Evolutionary conservation across 148 eudicot genomes (phyloP), one percentile per base, ranked within the genome.

Genomic region (Arctostaphylos glauca): DNA sequence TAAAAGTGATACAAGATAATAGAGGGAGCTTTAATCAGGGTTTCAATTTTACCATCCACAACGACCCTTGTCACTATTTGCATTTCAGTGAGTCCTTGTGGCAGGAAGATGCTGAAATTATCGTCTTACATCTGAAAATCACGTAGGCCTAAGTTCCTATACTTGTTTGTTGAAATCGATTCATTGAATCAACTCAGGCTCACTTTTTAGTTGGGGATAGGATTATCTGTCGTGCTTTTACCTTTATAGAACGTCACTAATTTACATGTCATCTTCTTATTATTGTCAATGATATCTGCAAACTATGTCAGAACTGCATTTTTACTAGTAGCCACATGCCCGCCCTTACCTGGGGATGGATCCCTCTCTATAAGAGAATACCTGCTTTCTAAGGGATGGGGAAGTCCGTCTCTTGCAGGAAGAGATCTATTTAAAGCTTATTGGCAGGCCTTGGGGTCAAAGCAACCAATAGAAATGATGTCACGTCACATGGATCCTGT

Each of bases 81-180:
- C 71, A 25, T 43, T 2, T 31, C 71, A 25, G 6, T 66, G 43
- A 23, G 31, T 60, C 66, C 25, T 10, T 59, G 9, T 60, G n/a
- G 66, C 66, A 60, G 66, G 66, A 60, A 60, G 66, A n/a, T 60
- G 66, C 66, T 60, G 10, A n/a, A 60, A 19, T 60, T 60, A 60
- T 60, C 8, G 66, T n/a, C 66, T 60, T 60, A 8, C 0, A 1
- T 60, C 23, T 18, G 23, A 18, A 18, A 59, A 18, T 19, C 6
- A 1, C 19, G 66, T 8, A 60, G 66, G 31, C 66, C 21, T n/a
- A 60, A 7, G 66, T 60, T 60, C 19, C 31, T n/a, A n/a, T 60
- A n/a, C 4, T 7, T 60, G 12, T 60, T 25, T 60, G 66, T 2
- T 25, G 25, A 60, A 60, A 10, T 60, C 3, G 25, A 60, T 60